Percentiles rank a stretch among this genome's conserved stretches.
phyloP scores from a whole-genome alignment of 129 eudicot species.

The Silybum marianum region DNA sequence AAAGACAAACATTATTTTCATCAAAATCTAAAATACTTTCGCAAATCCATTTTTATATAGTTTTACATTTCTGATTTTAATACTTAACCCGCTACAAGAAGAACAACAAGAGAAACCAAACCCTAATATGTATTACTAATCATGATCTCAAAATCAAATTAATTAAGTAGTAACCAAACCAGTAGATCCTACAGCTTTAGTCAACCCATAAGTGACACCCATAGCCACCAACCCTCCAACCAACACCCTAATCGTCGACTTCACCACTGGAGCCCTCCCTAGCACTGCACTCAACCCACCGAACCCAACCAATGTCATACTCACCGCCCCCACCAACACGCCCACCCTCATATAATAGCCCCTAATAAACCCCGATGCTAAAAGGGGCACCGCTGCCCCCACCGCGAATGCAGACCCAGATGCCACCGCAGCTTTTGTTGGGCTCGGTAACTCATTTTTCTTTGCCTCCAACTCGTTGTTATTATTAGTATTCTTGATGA shows the following conservation, averaged over 20 bases:
- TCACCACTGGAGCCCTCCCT: constrained; percentile 62
- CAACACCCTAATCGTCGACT: constrained; percentile 53
- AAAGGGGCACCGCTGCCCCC: constrained; percentile 65
- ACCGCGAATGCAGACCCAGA: constrained; percentile 59
- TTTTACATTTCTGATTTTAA: background rate
- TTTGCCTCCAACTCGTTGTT: constrained; percentile 22
- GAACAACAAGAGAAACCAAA: background rate
- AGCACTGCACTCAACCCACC: constrained; percentile 59
- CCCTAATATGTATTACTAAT: constrained; percentile 4
- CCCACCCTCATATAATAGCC: constrained; percentile 50
- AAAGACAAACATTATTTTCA: background rate
- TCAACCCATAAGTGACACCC: constrained; percentile 69
- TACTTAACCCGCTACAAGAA: background rate
- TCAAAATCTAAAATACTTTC: background rate
- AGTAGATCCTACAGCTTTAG: constrained; percentile 51
- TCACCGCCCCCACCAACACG: constrained; percentile 57
- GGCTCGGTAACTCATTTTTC: constrained; percentile 58
- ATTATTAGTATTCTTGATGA: background rate
- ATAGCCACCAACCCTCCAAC: constrained; percentile 83
- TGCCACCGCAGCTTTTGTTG: constrained; percentile 56
- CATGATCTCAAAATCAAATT: background rate
- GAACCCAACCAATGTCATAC: constrained; percentile 57
- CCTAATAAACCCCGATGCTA: constrained; percentile 56
- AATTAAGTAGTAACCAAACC: constrained; percentile 27
- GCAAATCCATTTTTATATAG: background rate